A percentile compares a stretch with the other conserved stretches of the same genome.
Evolutionary conservation across 805 yeast genomes (phyloP).

Genomic region (Ogataea allantospora): DNA sequence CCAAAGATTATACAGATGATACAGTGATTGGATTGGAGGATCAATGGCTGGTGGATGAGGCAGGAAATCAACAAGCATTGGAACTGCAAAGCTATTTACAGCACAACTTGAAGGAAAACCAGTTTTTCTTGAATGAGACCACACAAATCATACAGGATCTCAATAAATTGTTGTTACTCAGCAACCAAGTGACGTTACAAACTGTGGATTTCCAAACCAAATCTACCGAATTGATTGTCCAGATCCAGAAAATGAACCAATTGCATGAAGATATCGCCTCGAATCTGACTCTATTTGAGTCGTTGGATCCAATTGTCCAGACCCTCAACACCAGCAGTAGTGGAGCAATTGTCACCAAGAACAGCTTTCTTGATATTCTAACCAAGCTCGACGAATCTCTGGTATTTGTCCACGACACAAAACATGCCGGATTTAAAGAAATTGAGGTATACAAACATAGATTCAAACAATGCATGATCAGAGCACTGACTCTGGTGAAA

Average conservation of each 20-base stretch:
- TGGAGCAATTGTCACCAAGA: slow-evolving; percentile 64
- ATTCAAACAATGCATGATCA: slow-evolving; percentile 78
- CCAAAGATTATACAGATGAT: slow-evolving; percentile 42
- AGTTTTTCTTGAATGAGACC: slow-evolving; percentile 45
- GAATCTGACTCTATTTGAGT: slow-evolving; percentile 61
- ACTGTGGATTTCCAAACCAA: slow-evolving; percentile 63
- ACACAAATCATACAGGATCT: slow-evolving; percentile 44
- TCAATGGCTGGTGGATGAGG: slow-evolving; percentile 39
- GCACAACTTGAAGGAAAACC: slow-evolving; percentile 27
- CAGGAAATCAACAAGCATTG: slow-evolving; percentile 34
- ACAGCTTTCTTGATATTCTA: slow-evolving; percentile 54
- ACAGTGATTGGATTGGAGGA: slow-evolving; percentile 40
- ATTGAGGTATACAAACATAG: slow-evolving; percentile 65
- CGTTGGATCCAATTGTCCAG: slow-evolving; percentile 66
- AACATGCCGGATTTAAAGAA: slow-evolving; percentile 58
- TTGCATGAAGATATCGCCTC: slow-evolving; percentile 45
- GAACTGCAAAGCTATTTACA: slow-evolving; percentile 38
- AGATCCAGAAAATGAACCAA: slow-evolving; percentile 41
- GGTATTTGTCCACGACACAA: slow-evolving; percentile 51
- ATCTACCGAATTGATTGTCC: slow-evolving; percentile 48
- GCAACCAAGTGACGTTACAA: slow-evolving; percentile 57
- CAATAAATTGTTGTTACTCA: slow-evolving; percentile 46
- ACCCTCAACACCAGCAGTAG: slow-evolving; percentile 61
- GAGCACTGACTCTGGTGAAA: slow-evolving; percentile 72
- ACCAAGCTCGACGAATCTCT: slow-evolving; percentile 64